phyloP scores from a whole-genome alignment of 192 early-diverging fungal genomes.

The Funneliformis mosseae region DNA sequence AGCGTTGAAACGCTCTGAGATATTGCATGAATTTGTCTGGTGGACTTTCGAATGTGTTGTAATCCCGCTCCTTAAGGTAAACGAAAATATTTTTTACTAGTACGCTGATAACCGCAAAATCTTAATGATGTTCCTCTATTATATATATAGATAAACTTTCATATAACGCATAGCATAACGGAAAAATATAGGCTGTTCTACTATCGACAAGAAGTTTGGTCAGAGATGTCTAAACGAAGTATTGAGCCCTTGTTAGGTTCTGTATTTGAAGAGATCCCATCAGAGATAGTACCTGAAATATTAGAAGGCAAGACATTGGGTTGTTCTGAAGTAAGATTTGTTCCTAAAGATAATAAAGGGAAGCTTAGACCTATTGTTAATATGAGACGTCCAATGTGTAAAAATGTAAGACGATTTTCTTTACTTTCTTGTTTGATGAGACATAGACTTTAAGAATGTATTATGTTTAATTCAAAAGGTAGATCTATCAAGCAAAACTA shows the following conservation, averaged over 20 bases:
- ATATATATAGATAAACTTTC: background rate
- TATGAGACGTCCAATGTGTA: background rate
- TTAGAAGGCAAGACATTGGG: background rate
- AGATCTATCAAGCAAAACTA: background rate
- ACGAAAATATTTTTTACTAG: too few species aligned
- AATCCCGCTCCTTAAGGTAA: slow-evolving; percentile 3
- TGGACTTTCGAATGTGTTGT: slow-evolving; percentile 12
- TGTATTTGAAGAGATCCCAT: slow-evolving; percentile 5
- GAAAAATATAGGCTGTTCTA: background rate
- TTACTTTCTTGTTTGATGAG: background rate
- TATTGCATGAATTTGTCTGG: slow-evolving; percentile 25
- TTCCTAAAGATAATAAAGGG: slow-evolving; percentile 9
- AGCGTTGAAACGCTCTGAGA: background rate
- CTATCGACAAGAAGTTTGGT: slow-evolving; percentile 17
- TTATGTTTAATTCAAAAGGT: background rate
- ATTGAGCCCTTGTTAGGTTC: background rate
- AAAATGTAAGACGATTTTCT: background rate
- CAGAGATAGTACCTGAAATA: background rate
- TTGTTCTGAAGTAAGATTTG: background rate
- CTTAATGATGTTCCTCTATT: background rate
- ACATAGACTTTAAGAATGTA: background rate
- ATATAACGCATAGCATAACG: background rate
- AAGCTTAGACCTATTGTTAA: slow-evolving; percentile 7
- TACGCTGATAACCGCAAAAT: background rate
- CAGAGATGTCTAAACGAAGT: background rate